Base-by-base conservation (phyloP, 2,329 filamentous ascomycete genomes). In the Cladophialophora bantiana region DNA sequence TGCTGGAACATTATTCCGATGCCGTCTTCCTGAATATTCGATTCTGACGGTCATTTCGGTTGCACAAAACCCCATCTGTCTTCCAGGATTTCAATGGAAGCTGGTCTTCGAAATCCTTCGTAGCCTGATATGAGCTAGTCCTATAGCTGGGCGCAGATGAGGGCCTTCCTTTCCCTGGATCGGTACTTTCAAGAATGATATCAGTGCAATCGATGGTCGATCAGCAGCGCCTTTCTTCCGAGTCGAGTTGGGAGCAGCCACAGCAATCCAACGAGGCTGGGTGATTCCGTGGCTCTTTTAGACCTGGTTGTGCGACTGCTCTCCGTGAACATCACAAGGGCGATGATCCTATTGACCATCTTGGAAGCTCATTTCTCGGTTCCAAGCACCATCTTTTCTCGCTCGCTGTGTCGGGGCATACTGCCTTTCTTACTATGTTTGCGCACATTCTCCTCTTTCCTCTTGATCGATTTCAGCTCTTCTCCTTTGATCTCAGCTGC, bases 401-500 rank as follows among this genome's bases (percentile, higher is more conserved):
- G 88, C 82, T 96, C 93, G 70, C 88, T 88, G 78, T 86, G 86
- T 74, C 92, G 84, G 78, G 87, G 86, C 78, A 89, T 84, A 73
- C 90, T 88, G 73, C 92, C 90, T 83, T 95, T 94, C 83, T 90
- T 93, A 66, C 88, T 90, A 79, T 99, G 94, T 78, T 92, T 93
- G 72, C 95, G 86, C 80, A 96, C 92, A 77, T 99, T 99, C 83
- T 99, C 95, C 75, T 97, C 92, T 73, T 89, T 89, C 74, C 92
- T 85, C 88, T 96, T 97, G 78, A 97, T 91, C 38, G 92, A 87
- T 79, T 88, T 89, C 74, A 97, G 79, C 79, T 98, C 95, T 76
- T 96, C 93, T 65, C 83, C 82, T 88, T 99, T 99, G 81, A 98
- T 98, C 83, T 97, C 91, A 57, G 86, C 89, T 3, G 94, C 94